Evolutionary conservation across 106 monocot species (phyloP).

Genomic region (Posidonia australis): DNA sequence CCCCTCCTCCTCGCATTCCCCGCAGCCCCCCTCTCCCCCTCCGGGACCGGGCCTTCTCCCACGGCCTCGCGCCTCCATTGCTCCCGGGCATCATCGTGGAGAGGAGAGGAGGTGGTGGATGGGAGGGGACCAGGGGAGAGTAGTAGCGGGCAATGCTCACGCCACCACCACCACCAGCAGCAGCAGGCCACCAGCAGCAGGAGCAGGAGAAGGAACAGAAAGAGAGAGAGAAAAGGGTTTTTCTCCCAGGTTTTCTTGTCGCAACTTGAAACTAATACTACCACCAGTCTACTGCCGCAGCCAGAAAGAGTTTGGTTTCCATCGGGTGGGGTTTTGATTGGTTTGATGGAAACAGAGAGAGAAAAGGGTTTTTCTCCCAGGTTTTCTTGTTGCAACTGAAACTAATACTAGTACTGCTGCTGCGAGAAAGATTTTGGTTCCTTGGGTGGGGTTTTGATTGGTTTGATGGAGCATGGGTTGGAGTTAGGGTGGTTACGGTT

Average conservation of each 20-base stretch:
- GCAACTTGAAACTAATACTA: too few species aligned
- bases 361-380: not conserved
- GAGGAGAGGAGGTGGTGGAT: not conserved
- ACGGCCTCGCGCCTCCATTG: conserved; percentile 2
- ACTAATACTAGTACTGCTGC: too few species aligned
- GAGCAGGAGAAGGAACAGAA: too few species aligned
- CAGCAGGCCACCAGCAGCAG: too few species aligned
- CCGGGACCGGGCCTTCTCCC: conserved; percentile 4
- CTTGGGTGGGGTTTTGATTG: too few species aligned
- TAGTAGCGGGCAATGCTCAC: not conserved
- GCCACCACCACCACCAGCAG: not conserved
- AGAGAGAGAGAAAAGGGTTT: not conserved
- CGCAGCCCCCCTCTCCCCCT: conserved; percentile 7
- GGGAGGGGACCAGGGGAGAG: not conserved
- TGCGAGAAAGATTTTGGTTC: too few species aligned
- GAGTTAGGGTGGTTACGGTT: too few species aligned
- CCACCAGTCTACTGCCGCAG: too few species aligned
- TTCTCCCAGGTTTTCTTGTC: not conserved
- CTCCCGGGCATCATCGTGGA: conserved; percentile 4
- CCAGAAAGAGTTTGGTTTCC: too few species aligned
- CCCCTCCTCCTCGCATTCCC: not conserved
- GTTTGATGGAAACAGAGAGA: not conserved
- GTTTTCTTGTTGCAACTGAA: not conserved
- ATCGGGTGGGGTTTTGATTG: too few species aligned
- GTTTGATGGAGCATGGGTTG: too few species aligned